These are phyloP conservation scores for Abortiporus biennis DNA, from an alignment of 1,284 basidiomycete genomes.

Conservation along the genomic window DNA sequence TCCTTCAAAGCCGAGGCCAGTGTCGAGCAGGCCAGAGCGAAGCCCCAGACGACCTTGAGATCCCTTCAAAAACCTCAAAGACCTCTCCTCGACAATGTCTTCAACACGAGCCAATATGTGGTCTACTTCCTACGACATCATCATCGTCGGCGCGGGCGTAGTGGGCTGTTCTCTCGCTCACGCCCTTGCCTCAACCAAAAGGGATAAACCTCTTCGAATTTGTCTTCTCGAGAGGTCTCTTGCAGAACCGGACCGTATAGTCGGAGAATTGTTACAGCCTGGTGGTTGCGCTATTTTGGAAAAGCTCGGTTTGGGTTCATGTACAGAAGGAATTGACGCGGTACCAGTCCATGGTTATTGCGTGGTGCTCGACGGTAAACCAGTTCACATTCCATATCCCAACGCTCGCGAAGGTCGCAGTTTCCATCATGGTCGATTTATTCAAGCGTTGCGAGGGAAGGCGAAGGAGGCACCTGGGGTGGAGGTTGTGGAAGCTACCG, in stretches of 20 bases:
- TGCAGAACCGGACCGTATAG: conserved; percentile 91
- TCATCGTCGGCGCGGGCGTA: conserved; percentile 89
- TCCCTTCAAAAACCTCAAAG: conserved; percentile 2
- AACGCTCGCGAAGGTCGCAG: conserved; percentile 64
- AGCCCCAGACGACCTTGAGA: conserved; percentile 5
- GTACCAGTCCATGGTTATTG: conserved; percentile 86
- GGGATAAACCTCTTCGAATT: conserved; percentile 62
- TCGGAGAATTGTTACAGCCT: conserved; percentile 95
- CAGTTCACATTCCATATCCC: conserved; percentile 89
- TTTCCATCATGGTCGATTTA: conserved; percentile 95
- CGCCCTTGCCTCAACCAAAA: conserved; percentile 49
- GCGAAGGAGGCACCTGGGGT: conserved; percentile 57
- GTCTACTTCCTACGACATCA: conserved; percentile 51
- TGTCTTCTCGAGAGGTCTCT: conserved; percentile 86
- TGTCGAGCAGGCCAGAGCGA: conserved; percentile 9
- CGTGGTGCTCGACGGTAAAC: conserved; percentile 62
- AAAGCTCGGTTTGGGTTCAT: conserved; percentile 71
- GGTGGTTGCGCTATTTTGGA: conserved; percentile 81
- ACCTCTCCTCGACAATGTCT: conserved; percentile 6
- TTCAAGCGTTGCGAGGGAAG: conserved; percentile 72
- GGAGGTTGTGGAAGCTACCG: conserved; percentile 80
- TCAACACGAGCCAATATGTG: conserved; percentile 7
- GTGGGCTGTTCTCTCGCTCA: conserved; percentile 77
- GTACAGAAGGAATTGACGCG: conserved; percentile 85
- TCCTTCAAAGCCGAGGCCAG: conserved; percentile 4